Percentiles rank a stretch among this genome's conserved stretches.
Evolutionary conservation across 2,329 filamentous ascomycete genomes (phyloP).

Genomic region (Cryphonectria nitschkei): DNA sequence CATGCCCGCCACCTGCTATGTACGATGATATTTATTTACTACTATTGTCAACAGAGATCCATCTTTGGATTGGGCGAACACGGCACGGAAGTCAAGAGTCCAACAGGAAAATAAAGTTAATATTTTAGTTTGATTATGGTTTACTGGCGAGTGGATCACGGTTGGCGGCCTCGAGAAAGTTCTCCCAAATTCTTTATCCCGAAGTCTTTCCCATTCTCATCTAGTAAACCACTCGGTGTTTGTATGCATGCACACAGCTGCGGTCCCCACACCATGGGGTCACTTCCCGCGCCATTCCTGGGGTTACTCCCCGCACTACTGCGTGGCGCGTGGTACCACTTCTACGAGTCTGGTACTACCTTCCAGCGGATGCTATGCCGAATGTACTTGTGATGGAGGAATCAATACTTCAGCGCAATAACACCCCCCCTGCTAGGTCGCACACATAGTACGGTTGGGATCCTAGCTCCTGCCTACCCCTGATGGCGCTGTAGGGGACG

Average conservation of each 20-base stretch:
- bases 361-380: too few relatives aligned
- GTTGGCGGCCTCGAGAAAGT: neutral
- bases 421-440: neutral
- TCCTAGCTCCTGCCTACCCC: neutral
- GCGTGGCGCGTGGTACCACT: neutral
- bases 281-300: constrained; percentile 1
- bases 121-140: constrained; percentile 11
- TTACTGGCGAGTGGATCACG: neutral
- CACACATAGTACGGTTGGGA: neutral
- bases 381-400: too few relatives aligned
- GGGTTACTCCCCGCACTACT: neutral
- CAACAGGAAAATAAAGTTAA: neutral
- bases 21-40: neutral
- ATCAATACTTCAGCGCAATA: too few relatives aligned
- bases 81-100: neutral
- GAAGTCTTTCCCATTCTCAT: neutral
- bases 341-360: neutral
- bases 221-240: neutral
- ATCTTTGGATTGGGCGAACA: neutral
- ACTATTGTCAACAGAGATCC: neutral
- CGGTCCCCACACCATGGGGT: neutral
- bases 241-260: neutral
- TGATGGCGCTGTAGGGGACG: neutral
- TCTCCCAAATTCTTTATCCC: neutral
- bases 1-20: neutral